Conservation (phyloP, 1,284 basidiomycete genomes). For the Acaromyces ingoldii region DNA sequence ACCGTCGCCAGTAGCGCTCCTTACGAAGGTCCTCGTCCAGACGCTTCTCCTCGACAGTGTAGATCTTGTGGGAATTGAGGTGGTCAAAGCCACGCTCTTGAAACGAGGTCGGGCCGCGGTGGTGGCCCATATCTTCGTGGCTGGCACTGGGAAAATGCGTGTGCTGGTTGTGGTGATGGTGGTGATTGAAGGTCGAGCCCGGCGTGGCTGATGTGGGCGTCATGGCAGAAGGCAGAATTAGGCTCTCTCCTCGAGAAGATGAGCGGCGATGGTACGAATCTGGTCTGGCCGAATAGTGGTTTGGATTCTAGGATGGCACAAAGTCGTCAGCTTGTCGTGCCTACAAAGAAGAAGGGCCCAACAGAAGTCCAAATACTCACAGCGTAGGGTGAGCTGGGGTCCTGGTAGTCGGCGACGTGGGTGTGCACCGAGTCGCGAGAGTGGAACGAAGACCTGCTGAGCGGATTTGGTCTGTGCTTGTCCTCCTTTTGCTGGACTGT, state of each 20-base stretch:
- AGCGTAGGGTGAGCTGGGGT: conserved; percentile 27
- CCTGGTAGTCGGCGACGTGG: conserved; percentile 29
- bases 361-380: conserved; percentile 3
- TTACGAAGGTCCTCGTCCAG: conserved; percentile 63
- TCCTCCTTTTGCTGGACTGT: background rate
- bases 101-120: conserved; percentile 24
- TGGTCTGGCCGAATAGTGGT: conserved; percentile 39
- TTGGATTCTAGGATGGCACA: conserved; percentile 19
- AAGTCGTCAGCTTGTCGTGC: background rate
- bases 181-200: conserved; percentile 5
- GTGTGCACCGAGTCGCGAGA: conserved; percentile 25
- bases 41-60: conserved; percentile 49
- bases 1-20: conserved; percentile 86
- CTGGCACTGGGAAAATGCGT: conserved; percentile 16
- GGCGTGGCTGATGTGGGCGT: conserved; percentile 4
- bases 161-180: conserved; percentile 13
- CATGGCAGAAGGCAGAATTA: conserved; percentile 7
- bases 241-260: conserved; percentile 5
- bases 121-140: conserved; percentile 26
- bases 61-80: background rate
- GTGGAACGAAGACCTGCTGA: conserved; percentile 26
- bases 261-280: conserved; percentile 40
- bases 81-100: conserved; percentile 24
- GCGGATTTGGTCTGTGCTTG: background rate
- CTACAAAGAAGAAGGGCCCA: background rate